These are phyloP conservation scores for Beauveria australis DNA, from an alignment of 2,329 filamentous ascomycete species.

Conservation along the genomic window DNA sequence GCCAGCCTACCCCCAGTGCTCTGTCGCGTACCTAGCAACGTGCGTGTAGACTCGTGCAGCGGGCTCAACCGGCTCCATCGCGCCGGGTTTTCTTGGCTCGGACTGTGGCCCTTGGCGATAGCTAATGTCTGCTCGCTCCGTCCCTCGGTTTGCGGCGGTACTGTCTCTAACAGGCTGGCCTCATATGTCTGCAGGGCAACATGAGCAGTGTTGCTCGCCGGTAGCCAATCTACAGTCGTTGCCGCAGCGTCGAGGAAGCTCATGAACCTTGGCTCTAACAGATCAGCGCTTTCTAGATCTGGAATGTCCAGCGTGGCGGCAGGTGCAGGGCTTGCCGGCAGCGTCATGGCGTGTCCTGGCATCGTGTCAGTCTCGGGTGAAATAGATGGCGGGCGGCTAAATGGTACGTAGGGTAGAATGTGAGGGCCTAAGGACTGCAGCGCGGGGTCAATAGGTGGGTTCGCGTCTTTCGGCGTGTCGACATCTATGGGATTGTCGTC, in stretches of 20 bases:
- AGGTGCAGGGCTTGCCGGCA: neutral
- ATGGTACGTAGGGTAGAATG: neutral
- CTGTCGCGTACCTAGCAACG: neutral
- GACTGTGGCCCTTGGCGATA: neutral
- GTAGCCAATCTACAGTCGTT: neutral
- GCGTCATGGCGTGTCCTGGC: neutral
- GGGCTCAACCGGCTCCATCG: neutral
- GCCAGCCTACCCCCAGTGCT: neutral
- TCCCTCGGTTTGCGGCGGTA: neutral
- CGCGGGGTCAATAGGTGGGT: neutral
- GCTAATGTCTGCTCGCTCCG: neutral
- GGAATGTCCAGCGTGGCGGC: neutral
- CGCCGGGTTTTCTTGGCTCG: neutral
- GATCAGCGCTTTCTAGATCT: neutral
- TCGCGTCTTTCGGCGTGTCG: neutral
- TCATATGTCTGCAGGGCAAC: neutral
- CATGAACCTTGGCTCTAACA: neutral
- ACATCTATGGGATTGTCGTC: neutral
- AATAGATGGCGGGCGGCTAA: neutral
- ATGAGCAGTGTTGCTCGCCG: neutral
- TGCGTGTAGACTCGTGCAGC: neutral
- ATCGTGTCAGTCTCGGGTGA: neutral
- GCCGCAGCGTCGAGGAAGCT: neutral
- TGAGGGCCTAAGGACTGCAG: neutral
- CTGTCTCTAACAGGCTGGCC: neutral